These are phyloP conservation scores for Willaertia magna DNA, from an alignment of 208 protist species.

Conservation along the genomic window DNA sequence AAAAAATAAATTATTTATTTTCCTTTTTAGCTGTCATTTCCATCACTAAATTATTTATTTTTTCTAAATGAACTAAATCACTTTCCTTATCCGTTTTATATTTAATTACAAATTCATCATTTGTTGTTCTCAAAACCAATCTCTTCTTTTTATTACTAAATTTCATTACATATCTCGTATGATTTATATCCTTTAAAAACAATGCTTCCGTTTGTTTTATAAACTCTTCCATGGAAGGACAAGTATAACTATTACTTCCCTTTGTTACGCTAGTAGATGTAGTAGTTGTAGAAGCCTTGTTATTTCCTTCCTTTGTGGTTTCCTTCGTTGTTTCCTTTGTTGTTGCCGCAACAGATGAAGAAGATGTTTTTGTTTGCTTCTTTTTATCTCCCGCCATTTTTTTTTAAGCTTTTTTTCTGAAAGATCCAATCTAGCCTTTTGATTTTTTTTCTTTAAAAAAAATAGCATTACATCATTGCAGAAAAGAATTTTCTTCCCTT, in stretches of 20 bases:
- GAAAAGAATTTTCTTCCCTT: no score
- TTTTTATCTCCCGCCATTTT: no score
- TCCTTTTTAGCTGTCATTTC: neutral
- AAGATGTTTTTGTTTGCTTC: no score
- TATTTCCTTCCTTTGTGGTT: no score
- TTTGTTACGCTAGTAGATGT: neutral
- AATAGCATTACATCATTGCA: no score
- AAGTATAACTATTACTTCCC: neutral
- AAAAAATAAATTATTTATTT: no score
- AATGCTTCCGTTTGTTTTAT: neutral
- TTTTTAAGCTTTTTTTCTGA: neutral
- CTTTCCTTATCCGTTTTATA: neutral
- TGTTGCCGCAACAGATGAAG: no score
- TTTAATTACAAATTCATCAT: neutral
- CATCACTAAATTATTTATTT: neutral
- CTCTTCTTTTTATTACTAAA: neutral
- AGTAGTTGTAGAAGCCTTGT: no score
- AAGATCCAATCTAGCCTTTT: no score
- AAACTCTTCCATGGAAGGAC: neutral
- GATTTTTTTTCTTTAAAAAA: no score
- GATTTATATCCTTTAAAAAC: neutral
- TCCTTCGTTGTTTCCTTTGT: no score
- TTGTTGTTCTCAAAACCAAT: neutral
- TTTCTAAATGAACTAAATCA: neutral
- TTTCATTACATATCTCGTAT: neutral